phyloP scores from a whole-genome alignment of 1,139 yeast genomes.

The Chernovozyma sophiae-reginae region DNA sequence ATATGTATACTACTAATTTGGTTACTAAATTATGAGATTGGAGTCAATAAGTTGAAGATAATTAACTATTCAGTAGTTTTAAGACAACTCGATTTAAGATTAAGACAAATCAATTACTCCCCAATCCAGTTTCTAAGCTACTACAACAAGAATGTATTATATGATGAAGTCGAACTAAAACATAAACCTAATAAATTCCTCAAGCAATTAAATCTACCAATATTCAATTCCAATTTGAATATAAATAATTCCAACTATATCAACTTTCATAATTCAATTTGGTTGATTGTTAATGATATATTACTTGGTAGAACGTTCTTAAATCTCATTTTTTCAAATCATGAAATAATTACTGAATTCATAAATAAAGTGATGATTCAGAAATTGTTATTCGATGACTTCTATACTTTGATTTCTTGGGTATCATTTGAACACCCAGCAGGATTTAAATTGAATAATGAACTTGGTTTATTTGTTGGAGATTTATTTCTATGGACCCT shows the following conservation, averaged over 20 bases:
- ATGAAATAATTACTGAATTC: slow-evolving; percentile 25
- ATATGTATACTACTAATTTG: slow-evolving; percentile 16
- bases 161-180: slow-evolving; percentile 20
- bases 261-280: slow-evolving; percentile 78
- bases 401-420: slow-evolving; percentile 59
- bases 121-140: slow-evolving; percentile 75
- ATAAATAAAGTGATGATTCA: slow-evolving; percentile 36
- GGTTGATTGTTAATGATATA: slow-evolving; percentile 83
- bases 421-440: slow-evolving; percentile 82
- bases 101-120: slow-evolving; percentile 73
- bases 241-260: slow-evolving; percentile 71
- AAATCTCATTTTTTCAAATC: slow-evolving; percentile 44
- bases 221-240: slow-evolving; percentile 36
- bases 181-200: slow-evolving; percentile 10
- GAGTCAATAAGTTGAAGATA: slow-evolving; percentile 9
- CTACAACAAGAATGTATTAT: slow-evolving; percentile 30
- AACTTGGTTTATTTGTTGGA: slow-evolving; percentile 80
- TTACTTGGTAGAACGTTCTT: slow-evolving; percentile 67
- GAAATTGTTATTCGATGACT: slow-evolving; percentile 25
- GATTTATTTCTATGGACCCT: slow-evolving; percentile 85
- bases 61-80: slow-evolving; percentile 57
- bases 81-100: slow-evolving; percentile 73
- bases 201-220: slow-evolving; percentile 28
- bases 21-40: slow-evolving; percentile 20
- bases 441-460: slow-evolving; percentile 87